These are phyloP conservation scores for Apiospora hydei DNA, from an alignment of 2,329 filamentous ascomycete species.

Conservation along the genomic window DNA sequence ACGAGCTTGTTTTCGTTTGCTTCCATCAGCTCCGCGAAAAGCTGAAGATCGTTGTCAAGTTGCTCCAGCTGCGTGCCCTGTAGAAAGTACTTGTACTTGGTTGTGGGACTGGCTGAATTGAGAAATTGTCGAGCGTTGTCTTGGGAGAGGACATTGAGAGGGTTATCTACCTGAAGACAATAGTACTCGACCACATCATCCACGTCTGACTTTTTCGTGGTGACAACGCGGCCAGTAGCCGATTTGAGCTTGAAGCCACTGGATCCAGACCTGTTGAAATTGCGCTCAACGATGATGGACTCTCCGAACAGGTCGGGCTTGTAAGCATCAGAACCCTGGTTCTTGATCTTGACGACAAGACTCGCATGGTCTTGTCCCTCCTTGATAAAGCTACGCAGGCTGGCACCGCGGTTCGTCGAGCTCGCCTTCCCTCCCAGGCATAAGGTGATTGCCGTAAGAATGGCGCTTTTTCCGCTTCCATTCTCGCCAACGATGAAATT, in stretches of 20 bases:
- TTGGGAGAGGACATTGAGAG: constrained; percentile 93
- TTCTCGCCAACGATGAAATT: constrained; percentile 99
- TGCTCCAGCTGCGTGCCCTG: constrained; percentile 94
- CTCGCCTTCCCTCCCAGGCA: constrained; percentile 96
- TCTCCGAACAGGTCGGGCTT: constrained; percentile 82
- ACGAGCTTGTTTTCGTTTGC: constrained; percentile 70
- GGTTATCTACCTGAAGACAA: constrained; percentile 93
- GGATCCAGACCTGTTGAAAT: constrained; percentile 77
- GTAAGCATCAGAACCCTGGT: constrained; percentile 84
- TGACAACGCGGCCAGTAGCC: constrained; percentile 72
- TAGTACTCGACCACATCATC: constrained; percentile 95
- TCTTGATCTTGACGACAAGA: constrained; percentile 88
- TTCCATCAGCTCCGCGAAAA: constrained; percentile 82
- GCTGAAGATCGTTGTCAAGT: constrained; percentile 87
- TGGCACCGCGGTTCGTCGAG: constrained; percentile 89
- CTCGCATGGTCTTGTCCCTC: constrained; percentile 80
- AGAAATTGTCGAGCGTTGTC: constrained; percentile 95
- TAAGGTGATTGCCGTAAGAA: constrained; percentile 89
- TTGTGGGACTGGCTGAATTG: constrained; percentile 78
- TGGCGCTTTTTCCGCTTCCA: constrained; percentile 95
- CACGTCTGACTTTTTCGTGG: constrained; percentile 83
- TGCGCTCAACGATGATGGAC: constrained; percentile 87
- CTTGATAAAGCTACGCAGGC: constrained; percentile 89
- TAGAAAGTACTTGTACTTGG: constrained; percentile 97
- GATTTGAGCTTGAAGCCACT: constrained; percentile 91